Evolutionary conservation across 1,284 basidiomycete genomes (phyloP), one percentile per base, ranked within the genome.

Genomic region (Tilletia horrida): DNA sequence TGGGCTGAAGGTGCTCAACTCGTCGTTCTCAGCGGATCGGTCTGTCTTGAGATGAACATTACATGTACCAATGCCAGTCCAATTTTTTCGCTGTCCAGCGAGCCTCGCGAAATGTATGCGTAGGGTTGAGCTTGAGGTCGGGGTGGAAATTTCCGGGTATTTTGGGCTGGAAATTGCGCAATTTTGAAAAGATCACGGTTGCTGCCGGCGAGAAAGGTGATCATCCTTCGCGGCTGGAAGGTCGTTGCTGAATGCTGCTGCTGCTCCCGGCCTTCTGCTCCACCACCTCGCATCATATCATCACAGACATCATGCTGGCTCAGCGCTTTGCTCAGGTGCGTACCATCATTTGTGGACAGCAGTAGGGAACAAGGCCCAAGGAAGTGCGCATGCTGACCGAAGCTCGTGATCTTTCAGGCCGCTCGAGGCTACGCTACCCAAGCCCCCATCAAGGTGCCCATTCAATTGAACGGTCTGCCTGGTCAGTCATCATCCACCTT

Each of bases 371-470:
- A 3, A 23, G 6, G 21, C 47, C 47, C n/a, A 21, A 25, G 50
- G 3, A 14, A 21, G 27, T 48, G 8, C n/a, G 47, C 50, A 21
- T 3, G 27, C 50, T 16, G 25, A 31, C 59, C n/a, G 1, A 62
- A 2, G 7, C n/a, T 11, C 21, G 18, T 8, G 27, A 48, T 16
- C 18, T 31, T 13, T 29, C 23, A 64, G 63, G 44, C n/a, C 31
- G 70, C 76, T 52, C 79, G 79, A 50, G 76, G 79, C 72, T 81
- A 81, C 72, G 79, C 79, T 67, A 73, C 78, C 31, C 77, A 80
- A 71, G 72, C 76, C 35, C 66, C 72, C 63, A 70, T 80, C 50
- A 71, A 72, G 44, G 74, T 78, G 57, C 79, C 79, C 31, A 66
- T 73, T 14, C 67, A 71, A 71, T 73, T 81, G 64, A 72, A 81